Evolutionary conservation across 805 yeast species (phyloP), one percentile per base, ranked within the genome.

Genomic region (Pichia phayaonensis): DNA sequence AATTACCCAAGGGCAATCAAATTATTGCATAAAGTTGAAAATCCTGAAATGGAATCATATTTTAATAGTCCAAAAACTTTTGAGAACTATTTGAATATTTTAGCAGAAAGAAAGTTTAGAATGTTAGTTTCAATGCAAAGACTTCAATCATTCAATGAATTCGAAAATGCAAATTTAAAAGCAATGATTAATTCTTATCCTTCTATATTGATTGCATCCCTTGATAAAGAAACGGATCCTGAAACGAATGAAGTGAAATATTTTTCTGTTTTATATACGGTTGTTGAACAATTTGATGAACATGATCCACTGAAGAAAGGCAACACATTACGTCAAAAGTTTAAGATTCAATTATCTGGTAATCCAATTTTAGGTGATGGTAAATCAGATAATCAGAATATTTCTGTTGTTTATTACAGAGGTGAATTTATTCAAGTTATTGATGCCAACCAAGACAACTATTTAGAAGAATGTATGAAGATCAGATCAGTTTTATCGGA

Each of bases 321-420:
- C 4, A 44, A 49, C 29, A 80, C 81, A 10, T 58, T 52, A 15
- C 62, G 58, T 31, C 70, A 80, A 43, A 72, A 90, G 52, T 76
- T 68, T 66, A 77, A 84, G 54, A 73, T 92, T n/a, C 80, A 76
- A 59, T 73, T 92, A 15, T 86, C 96, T 3, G 98, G 98, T 16
- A 85, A 92, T 68, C 98, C 98, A 13, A 92, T 92, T 47, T 71
- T 90, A 43, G 98, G 98, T 26, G 98, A 92, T 68, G 98, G 98
- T 36, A 92, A 92, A 65, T 84, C 97, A 16, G 98, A 92, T 65
- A 92, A 92, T 65, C 98, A 92, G 68, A 92, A 92, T 62, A 86
- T 86, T 64, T 81, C 95, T 2, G 64, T 92, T 40, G 82, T 90
- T 15, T 92, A 86, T 68, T 84, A 86, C 65, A 79, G 98, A 50